Percentiles rank a stretch among this genome's conserved stretches.
phyloP scores from a whole-genome alignment of 1,284 basidiomycete genomes.

The Ceratobasidium sp. region DNA sequence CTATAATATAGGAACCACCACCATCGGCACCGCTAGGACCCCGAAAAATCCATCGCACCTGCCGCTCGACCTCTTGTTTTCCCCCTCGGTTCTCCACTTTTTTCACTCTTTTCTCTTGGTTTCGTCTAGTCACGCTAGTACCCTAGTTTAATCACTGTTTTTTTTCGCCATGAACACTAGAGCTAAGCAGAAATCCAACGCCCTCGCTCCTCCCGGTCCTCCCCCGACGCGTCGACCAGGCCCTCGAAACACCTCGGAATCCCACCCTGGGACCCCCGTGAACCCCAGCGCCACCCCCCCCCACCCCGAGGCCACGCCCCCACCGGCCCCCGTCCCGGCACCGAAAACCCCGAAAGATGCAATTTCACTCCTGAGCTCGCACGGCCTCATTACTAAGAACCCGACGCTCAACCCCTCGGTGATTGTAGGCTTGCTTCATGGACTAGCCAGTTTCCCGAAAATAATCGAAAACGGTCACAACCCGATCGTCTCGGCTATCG shows the following conservation, averaged over 20 bases:
- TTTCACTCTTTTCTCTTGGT: neutral
- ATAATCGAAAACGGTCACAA: no score
- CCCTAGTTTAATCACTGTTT: no score
- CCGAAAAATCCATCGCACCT: neutral
- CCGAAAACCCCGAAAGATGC: neutral
- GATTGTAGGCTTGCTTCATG: neutral
- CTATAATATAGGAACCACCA: conserved; percentile 11
- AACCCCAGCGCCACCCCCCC: neutral
- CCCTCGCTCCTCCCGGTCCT: no score
- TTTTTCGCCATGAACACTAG: neutral
- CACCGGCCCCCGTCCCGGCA: neutral
- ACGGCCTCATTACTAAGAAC: neutral
- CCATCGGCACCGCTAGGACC: conserved; percentile 19
- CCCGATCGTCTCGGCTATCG: neutral
- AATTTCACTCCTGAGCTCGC: neutral
- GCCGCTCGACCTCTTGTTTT: no score
- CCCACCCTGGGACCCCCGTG: neutral
- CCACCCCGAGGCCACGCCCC: neutral
- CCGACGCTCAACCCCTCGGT: neutral
- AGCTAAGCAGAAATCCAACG: neutral
- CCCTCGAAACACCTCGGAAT: neutral
- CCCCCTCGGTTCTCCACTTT: no score
- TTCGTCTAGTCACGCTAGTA: neutral
- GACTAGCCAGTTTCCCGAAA: no score
- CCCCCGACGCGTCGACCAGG: no score